phyloP scores from a whole-genome alignment of 192 early-diverging fungal genomes.

The Entomortierella lignicola region DNA sequence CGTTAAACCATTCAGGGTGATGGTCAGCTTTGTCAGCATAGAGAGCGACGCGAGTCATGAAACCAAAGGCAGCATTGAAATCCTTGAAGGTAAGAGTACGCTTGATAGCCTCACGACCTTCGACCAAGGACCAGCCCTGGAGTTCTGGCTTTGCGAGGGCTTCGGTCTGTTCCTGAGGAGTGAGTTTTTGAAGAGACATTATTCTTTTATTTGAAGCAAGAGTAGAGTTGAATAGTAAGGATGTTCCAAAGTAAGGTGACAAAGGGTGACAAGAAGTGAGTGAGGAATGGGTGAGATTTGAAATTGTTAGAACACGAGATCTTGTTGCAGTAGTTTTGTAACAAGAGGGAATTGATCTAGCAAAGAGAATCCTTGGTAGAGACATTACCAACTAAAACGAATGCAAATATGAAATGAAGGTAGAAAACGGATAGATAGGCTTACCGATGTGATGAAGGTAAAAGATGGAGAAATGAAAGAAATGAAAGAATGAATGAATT shows the following conservation, averaged over 20 bases:
- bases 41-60: conserved; percentile 94
- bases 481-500: too few relatives aligned
- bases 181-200: conserved; percentile 53
- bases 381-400: neutral
- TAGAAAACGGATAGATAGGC: neutral
- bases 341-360: neutral
- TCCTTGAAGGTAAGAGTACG: conserved; percentile 84
- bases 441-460: conserved; percentile 1
- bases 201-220: neutral
- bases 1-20: conserved; percentile 96
- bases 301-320: neutral
- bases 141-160: conserved; percentile 43
- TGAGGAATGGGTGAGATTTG: neutral
- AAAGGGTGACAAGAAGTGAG: neutral
- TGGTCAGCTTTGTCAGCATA: conserved; percentile 91
- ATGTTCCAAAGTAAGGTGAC: neutral
- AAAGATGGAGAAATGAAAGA: neutral
- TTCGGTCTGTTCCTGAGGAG: conserved; percentile 54
- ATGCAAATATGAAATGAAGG: neutral
- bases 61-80: conserved; percentile 92
- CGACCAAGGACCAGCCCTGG: conserved; percentile 70
- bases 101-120: conserved; percentile 75
- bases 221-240: neutral
- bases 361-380: neutral
- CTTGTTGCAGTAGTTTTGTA: neutral